Conservation (phyloP, 2,329 filamentous ascomycete species). For the Zasmidium citrigriseum region DNA sequence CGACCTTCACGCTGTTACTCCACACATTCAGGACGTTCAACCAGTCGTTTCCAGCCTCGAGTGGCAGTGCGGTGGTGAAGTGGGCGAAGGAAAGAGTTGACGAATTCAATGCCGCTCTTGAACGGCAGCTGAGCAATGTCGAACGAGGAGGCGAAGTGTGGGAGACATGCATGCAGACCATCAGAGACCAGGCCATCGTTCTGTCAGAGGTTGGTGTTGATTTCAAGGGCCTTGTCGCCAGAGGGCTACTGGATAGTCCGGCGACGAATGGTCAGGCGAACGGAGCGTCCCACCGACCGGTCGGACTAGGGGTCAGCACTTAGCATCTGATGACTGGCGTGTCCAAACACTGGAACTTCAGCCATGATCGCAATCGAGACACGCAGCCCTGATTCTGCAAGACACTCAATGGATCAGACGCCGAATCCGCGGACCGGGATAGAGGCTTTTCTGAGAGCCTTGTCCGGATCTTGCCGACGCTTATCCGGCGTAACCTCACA, state of each 20-base stretch:
- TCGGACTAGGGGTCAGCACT: conserved; percentile 19
- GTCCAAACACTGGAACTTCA: neutral
- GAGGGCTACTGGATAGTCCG: conserved; percentile 40
- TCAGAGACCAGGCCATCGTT: conserved; percentile 76
- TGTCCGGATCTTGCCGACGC: neutral
- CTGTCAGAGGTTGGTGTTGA: conserved; percentile 85
- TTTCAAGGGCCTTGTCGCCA: conserved; percentile 78
- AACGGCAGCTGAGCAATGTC: conserved; percentile 82
- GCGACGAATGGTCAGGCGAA: conserved; percentile 3
- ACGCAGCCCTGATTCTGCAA: neutral
- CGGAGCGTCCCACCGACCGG: neutral
- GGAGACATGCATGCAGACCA: conserved; percentile 79
- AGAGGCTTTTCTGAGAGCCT: neutral
- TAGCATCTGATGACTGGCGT: conserved; percentile 2
- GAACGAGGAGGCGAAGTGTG: conserved; percentile 74
- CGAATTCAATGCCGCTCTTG: conserved; percentile 80
- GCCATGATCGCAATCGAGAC: neutral
- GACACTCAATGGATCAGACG: neutral
- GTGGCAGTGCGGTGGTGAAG: conserved; percentile 91
- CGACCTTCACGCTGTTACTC: conserved; percentile 91
- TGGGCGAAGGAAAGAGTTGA: conserved; percentile 98
- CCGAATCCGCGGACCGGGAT: conserved; percentile 2
- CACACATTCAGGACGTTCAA: conserved; percentile 69
- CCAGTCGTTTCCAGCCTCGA: conserved; percentile 70
- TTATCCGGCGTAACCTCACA: neutral